phyloP scores from a whole-genome alignment of 2,329 filamentous ascomycete genomes.

The Lachnum nothofagi region DNA sequence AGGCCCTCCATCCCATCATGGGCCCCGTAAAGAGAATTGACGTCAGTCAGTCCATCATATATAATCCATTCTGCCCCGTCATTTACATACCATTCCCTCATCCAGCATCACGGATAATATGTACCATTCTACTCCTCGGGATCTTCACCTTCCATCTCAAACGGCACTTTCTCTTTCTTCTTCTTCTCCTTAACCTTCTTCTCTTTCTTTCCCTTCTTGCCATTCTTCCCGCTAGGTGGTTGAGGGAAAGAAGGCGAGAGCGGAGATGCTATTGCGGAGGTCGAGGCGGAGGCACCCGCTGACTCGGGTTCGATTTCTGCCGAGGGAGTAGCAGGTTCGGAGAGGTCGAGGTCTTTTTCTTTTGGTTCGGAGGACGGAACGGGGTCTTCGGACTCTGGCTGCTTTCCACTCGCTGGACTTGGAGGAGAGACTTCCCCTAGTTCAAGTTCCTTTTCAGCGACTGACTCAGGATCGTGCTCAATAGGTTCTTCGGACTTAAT shows the following conservation, averaged over 20 bases:
- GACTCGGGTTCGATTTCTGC: conserved; percentile 2
- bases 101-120: too few relatives aligned
- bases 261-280: conserved; percentile 7
- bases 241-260: conserved; percentile 5
- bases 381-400: not conserved
- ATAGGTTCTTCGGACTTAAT: not conserved
- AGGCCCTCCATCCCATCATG: too few relatives aligned
- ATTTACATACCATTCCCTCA: too few relatives aligned
- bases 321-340: not conserved
- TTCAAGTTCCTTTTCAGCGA: too few relatives aligned
- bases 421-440: not conserved
- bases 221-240: conserved; percentile 13
- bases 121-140: conserved; percentile 7
- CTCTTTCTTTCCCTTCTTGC: conserved; percentile 15
- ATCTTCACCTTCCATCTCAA: conserved; percentile 9
- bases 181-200: conserved; percentile 12
- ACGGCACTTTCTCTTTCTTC: conserved; percentile 14
- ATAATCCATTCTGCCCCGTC: too few relatives aligned
- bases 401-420: not conserved
- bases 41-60: too few relatives aligned
- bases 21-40: too few relatives aligned
- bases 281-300: conserved; percentile 2
- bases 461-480: not conserved
- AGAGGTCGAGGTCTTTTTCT: not conserved
- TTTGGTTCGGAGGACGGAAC: not conserved